Evolutionary conservation across 495 filamentous ascomycete genomes (phyloP), one percentile per base, ranked within the genome.

Genomic region (Aspergillus sclerotiicarbonarius): DNA sequence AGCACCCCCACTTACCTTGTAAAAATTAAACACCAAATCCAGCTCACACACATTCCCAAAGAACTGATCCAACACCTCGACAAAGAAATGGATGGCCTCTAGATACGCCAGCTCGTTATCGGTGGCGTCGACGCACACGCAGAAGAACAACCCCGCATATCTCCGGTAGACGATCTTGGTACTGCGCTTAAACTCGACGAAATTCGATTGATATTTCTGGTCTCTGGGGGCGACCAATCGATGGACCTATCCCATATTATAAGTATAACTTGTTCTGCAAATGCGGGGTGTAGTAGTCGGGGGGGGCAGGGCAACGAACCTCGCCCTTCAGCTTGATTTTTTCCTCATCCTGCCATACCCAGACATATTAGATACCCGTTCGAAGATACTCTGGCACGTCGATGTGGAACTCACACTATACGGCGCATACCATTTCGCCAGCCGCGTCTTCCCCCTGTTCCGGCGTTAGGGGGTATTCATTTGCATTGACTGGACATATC

Each of bases 191-290:
- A 89, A 89, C 78, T 98, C 94, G 76, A 98, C 94, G 70, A 98
- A 98, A 77, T 98, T 98, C 70, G 90, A 96, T 71, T 98, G 94
- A 77, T 98, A 96, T 74, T 98, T 98, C 74, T 98, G 94, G 74
- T 98, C 94, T 64, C 94, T 87, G 9, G 94, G 94, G 4, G 94
- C 94, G 52, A 98, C 91, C 58, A 98, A 90, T 58, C 94, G 92
- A 83, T 98, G 94, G 69, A 97, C 88, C 89, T 93, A 58, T 53
- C 51, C 51, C 35, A 41, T 35, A 57, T 53, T 45, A 59, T 46
- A 48, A 44, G 8, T 31, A n/a, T 4, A 5, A 4, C 15, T 29
- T 29, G 20, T 20, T 29, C 9, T 21, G 10, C n/a, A n/a, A 12
- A 15, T 13, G 46, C n/a, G 46, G 46, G 21, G 30, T 49, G 46